Conservation (phyloP, 2,329 filamentous ascomycete species). For the Talaromyces sp. region DNA sequence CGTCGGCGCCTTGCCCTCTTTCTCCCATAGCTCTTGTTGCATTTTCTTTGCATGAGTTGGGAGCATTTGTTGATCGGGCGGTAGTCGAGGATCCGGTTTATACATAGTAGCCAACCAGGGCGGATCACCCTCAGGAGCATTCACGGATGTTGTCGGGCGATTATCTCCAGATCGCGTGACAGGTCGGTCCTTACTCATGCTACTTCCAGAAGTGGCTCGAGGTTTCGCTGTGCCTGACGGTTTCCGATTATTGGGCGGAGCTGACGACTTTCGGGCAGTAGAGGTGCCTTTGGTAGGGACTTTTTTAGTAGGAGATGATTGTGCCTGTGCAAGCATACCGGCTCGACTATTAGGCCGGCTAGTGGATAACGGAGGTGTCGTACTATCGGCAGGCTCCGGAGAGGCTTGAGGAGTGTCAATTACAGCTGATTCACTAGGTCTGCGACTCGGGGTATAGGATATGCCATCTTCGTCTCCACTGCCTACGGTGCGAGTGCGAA, state of each 20-base stretch:
- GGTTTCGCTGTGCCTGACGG: conserved; percentile 30
- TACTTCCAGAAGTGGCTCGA: conserved; percentile 30
- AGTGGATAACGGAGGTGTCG: conserved; percentile 18
- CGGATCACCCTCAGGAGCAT: conserved; percentile 85
- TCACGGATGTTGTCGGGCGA: conserved; percentile 50
- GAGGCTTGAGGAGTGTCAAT: conserved; percentile 21
- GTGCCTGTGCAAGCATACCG: conserved; percentile 20
- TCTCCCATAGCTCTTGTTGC: conserved; percentile 93
- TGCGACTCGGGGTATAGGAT: conserved; percentile 57
- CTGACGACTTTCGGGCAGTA: conserved; percentile 35
- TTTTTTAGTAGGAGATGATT: conserved; percentile 30
- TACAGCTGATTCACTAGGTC: conserved; percentile 55
- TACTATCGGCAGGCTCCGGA: conserved; percentile 21
- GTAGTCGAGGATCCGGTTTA: conserved; percentile 87
- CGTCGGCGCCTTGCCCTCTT: conserved; percentile 78
- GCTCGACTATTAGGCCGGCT: conserved; percentile 29
- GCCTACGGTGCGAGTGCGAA: conserved; percentile 50
- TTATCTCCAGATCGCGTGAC: conserved; percentile 58
- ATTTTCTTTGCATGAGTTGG: conserved; percentile 87
- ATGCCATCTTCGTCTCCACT: conserved; percentile 58
- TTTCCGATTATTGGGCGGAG: conserved; percentile 37
- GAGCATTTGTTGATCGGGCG: conserved; percentile 90
- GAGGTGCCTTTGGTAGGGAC: conserved; percentile 22
- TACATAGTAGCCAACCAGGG: conserved; percentile 95
- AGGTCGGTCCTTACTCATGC: conserved; percentile 48